Conservation (phyloP, 768 basidiomycete genomes). For the Xanthoconium stramineum region DNA sequence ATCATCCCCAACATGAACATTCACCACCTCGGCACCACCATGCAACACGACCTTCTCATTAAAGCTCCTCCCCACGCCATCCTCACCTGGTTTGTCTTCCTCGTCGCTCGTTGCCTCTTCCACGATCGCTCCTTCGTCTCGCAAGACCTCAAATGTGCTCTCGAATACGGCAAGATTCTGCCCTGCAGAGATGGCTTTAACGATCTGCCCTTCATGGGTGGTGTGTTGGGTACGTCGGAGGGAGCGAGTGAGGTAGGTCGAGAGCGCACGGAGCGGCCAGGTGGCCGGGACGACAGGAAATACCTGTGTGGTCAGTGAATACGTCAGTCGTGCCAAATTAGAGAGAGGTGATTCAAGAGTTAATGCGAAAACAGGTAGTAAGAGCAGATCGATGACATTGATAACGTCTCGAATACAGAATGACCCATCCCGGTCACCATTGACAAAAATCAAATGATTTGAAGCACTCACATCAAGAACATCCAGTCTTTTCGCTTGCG, state of each 20-base stretch:
- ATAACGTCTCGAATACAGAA: not conserved
- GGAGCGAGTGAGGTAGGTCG: slow-evolving; percentile 76
- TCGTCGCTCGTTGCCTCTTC: slow-evolving; percentile 58
- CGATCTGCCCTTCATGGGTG: slow-evolving; percentile 65
- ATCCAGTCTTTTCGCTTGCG: slow-evolving; percentile 79
- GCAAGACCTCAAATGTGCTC: slow-evolving; percentile 51
- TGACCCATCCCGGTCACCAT: not conserved
- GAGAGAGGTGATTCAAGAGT: not conserved
- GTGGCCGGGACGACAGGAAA: slow-evolving; percentile 63
- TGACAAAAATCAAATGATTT: not conserved
- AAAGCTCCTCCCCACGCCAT: slow-evolving; percentile 22
- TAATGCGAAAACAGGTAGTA: not conserved
- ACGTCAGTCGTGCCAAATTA: not conserved
- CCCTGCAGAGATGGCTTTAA: slow-evolving; percentile 74
- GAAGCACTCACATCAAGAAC: slow-evolving; percentile 60
- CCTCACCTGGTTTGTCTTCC: slow-evolving; percentile 18
- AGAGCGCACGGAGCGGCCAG: slow-evolving; percentile 73
- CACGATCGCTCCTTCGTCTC: slow-evolving; percentile 63
- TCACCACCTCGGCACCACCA: slow-evolving; percentile 12
- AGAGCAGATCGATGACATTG: not conserved
- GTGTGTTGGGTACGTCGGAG: slow-evolving; percentile 73
- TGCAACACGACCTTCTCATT: slow-evolving; percentile 45
- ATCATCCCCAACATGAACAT: slow-evolving; percentile 15
- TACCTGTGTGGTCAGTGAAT: slow-evolving; percentile 39
- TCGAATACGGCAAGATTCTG: slow-evolving; percentile 78